phyloP scores from a whole-genome alignment of 2,329 filamentous ascomycete species.

The Epicoccum nigrum region DNA sequence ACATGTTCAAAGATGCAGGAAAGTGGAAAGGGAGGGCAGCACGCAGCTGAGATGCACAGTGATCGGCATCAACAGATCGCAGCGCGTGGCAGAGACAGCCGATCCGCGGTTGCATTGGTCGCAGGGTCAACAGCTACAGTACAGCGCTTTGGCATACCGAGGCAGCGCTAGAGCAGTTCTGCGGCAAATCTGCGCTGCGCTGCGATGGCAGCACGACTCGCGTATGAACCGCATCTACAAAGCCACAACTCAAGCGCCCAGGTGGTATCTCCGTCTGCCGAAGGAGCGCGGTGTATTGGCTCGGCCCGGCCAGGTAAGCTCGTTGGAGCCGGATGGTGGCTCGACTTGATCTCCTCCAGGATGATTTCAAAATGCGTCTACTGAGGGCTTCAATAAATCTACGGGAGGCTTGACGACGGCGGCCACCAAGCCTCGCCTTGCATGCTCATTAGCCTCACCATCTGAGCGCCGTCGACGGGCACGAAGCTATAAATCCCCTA shows the following conservation, averaged over 20 bases:
- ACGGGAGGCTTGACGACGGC: slow-evolving; percentile 33
- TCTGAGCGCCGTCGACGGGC: not conserved
- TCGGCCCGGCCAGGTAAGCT: slow-evolving; percentile 27
- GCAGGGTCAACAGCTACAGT: slow-evolving; percentile 11
- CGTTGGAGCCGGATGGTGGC: slow-evolving; percentile 33
- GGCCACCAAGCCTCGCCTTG: slow-evolving; percentile 38
- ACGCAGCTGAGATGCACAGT: slow-evolving; percentile 27
- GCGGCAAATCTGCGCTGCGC: not conserved
- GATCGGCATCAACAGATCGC: slow-evolving; percentile 10
- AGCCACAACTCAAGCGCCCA: slow-evolving; percentile 17
- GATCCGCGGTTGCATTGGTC: slow-evolving; percentile 10
- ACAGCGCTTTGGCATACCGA: slow-evolving; percentile 8
- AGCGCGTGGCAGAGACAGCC: slow-evolving; percentile 3
- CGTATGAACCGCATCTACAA: slow-evolving; percentile 18
- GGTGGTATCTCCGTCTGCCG: slow-evolving; percentile 19
- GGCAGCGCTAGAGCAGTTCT: slow-evolving; percentile 10
- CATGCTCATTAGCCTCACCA: slow-evolving; percentile 14
- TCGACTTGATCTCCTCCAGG: slow-evolving; percentile 42
- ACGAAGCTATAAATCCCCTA: slow-evolving; percentile 37
- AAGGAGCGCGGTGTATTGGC: slow-evolving; percentile 29
- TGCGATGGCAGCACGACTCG: slow-evolving; percentile 12
- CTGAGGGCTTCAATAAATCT: slow-evolving; percentile 36
- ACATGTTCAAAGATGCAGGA: slow-evolving; percentile 7
- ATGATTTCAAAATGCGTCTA: slow-evolving; percentile 39
- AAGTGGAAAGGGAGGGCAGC: slow-evolving; percentile 23